A percentile compares a stretch with the other conserved stretches of the same genome.
phyloP scores from a whole-genome alignment of 208 protist genomes.

The Trypanosoma mega region DNA sequence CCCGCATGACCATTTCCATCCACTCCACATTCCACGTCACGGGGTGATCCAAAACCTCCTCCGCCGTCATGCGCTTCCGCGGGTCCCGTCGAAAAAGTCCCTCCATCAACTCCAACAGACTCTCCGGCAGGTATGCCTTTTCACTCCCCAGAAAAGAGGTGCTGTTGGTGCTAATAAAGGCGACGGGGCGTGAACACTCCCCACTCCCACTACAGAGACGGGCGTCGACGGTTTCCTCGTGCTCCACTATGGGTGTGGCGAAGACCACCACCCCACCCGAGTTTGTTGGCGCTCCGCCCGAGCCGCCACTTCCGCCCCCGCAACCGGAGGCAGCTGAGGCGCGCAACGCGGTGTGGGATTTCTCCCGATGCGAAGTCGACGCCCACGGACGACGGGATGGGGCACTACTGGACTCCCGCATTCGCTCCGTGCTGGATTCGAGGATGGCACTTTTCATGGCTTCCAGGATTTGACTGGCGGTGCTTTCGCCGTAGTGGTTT shows the following conservation, averaged over 20 bases:
- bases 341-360: no score
- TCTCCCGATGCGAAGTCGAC: neutral
- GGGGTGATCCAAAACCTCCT: conserved; percentile 70
- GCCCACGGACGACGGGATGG: neutral
- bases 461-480: conserved; percentile 32
- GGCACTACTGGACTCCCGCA: neutral
- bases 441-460: conserved; percentile 44
- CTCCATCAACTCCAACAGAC: conserved; percentile 72
- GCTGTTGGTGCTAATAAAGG: conserved; percentile 44
- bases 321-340: no score
- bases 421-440: conserved; percentile 29
- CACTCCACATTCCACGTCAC: conserved; percentile 77
- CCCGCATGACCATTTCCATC: conserved; percentile 61
- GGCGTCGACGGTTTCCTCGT: neutral
- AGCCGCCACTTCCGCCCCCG: no score
- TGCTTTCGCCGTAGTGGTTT: conserved; percentile 32
- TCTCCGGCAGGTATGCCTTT: conserved; percentile 44
- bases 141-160: conserved; percentile 39
- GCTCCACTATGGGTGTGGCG: neutral
- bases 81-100: conserved; percentile 67
- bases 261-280: no score
- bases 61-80: conserved; percentile 64
- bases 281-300: no score
- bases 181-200: conserved; percentile 25
- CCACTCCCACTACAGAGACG: neutral